These are phyloP conservation scores for Phytomonas sp. DNA, from an alignment of 208 protist species.

Conservation along the genomic window DNA sequence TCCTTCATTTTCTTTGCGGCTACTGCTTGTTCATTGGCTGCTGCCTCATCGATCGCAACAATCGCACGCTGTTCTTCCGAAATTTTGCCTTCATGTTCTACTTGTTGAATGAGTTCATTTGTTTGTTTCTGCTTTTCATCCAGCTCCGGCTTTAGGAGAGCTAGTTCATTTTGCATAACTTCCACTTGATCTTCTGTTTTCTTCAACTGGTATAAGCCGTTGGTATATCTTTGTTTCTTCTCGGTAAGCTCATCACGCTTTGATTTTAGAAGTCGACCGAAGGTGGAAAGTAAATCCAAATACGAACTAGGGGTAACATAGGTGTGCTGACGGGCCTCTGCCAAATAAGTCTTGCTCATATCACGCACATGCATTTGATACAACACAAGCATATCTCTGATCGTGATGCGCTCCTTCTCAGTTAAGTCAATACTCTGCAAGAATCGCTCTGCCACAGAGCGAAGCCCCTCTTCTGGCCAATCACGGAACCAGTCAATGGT, in stretches of 20 bases:
- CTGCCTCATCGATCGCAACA: constrained; percentile 87
- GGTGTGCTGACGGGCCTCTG: constrained; percentile 83
- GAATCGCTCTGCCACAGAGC: constrained; percentile 83
- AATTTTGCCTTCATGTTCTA: constrained; percentile 82
- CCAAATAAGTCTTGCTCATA: constrained; percentile 70
- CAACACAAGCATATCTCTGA: constrained; percentile 86
- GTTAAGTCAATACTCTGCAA: constrained; percentile 75
- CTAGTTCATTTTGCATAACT: constrained; percentile 90
- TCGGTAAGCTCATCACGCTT: constrained; percentile 82
- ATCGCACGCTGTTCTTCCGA: constrained; percentile 80
- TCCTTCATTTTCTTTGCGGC: constrained; percentile 91
- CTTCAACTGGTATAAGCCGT: constrained; percentile 80
- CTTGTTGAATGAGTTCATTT: constrained; percentile 71
- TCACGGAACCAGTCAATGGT: constrained; percentile 98
- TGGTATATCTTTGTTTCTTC: constrained; percentile 83
- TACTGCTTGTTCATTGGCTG: constrained; percentile 84
- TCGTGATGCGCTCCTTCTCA: constrained; percentile 43
- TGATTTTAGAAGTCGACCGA: constrained; percentile 78
- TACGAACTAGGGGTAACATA: constrained; percentile 97
- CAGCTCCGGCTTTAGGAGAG: constrained; percentile 88
- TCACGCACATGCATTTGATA: constrained; percentile 90
- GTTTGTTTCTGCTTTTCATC: constrained; percentile 88
- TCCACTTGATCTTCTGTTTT: constrained; percentile 94
- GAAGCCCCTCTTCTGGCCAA: constrained; percentile 95
- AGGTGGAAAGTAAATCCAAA: constrained; percentile 91